Conservation (phyloP, 2,329 filamentous ascomycete species). For the Aspergillus sp. region DNA sequence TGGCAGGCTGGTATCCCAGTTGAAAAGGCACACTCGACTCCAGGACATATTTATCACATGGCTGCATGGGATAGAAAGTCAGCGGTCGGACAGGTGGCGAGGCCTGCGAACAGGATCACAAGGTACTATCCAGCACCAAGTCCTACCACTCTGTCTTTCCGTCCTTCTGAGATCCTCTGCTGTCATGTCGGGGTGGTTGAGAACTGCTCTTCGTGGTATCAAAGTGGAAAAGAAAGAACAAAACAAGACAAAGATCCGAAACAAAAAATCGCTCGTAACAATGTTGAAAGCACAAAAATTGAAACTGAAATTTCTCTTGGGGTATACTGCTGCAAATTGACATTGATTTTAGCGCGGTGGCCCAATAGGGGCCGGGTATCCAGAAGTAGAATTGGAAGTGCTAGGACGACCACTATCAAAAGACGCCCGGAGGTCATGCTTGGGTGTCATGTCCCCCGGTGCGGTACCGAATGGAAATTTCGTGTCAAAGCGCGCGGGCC, state of each 20-base stretch:
- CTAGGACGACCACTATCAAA: constrained; percentile 89
- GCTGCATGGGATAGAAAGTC: not conserved
- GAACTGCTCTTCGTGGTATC: constrained; percentile 31
- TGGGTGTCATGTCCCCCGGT: constrained; percentile 78
- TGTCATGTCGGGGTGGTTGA: not conserved
- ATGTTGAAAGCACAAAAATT: constrained; percentile 40
- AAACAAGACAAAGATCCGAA: constrained; percentile 21
- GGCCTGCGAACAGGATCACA: not conserved
- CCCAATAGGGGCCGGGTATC: constrained; percentile 91
- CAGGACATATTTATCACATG: not conserved
- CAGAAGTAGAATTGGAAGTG: constrained; percentile 95
- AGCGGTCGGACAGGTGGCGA: not conserved
- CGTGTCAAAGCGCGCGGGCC: constrained; percentile 57
- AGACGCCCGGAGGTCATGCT: constrained; percentile 79
- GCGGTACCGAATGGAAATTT: constrained; percentile 64
- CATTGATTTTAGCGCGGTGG: constrained; percentile 75
- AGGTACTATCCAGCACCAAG: not conserved
- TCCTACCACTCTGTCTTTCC: constrained; percentile 5
- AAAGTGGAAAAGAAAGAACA: constrained; percentile 20
- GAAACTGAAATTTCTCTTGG: constrained; percentile 36
- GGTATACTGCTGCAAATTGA: constrained; percentile 49
- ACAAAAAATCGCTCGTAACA: constrained; percentile 25
- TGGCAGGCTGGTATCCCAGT: not conserved
- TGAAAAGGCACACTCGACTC: not conserved
- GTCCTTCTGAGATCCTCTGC: constrained; percentile 6